Conservation (phyloP, 2,329 filamentous ascomycete genomes). For the Chrysoporthe deuterocubensis region DNA sequence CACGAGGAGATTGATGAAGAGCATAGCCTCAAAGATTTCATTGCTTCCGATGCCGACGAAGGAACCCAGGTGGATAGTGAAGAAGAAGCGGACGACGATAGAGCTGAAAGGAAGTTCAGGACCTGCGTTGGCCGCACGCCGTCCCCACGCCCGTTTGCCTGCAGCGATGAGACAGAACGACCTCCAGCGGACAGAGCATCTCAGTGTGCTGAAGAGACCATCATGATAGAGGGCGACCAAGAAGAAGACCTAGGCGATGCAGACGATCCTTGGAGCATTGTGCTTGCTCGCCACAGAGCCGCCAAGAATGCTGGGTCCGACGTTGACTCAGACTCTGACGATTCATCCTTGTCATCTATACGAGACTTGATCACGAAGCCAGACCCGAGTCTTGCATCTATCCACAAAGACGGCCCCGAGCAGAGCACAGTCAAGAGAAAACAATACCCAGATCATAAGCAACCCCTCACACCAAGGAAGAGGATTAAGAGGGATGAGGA, state of each 20-base stretch:
- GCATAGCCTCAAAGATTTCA: constrained; percentile 6
- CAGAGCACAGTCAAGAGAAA: neutral
- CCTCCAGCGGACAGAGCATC: neutral
- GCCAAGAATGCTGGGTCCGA: neutral
- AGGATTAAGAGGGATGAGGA: neutral
- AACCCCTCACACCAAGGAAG: neutral
- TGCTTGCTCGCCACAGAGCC: neutral
- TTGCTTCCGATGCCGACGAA: neutral
- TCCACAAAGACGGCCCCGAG: too few species aligned
- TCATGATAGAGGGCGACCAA: neutral
- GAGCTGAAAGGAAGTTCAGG: neutral
- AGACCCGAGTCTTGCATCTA: neutral
- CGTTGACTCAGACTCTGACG: neutral
- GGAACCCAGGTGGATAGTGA: neutral
- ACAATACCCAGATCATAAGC: neutral
- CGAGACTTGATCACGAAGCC: neutral
- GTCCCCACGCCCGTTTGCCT: neutral
- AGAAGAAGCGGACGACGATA: neutral
- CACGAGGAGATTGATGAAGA: constrained; percentile 1
- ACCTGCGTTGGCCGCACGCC: neutral
- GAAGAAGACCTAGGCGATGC: neutral
- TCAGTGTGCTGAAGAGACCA: neutral
- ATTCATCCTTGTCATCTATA: neutral
- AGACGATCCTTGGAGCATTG: neutral
- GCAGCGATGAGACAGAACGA: neutral